Base-by-base conservation (phyloP, 371 early-diverging fungal genomes). In the Syncephalastrum sp. region DNA sequence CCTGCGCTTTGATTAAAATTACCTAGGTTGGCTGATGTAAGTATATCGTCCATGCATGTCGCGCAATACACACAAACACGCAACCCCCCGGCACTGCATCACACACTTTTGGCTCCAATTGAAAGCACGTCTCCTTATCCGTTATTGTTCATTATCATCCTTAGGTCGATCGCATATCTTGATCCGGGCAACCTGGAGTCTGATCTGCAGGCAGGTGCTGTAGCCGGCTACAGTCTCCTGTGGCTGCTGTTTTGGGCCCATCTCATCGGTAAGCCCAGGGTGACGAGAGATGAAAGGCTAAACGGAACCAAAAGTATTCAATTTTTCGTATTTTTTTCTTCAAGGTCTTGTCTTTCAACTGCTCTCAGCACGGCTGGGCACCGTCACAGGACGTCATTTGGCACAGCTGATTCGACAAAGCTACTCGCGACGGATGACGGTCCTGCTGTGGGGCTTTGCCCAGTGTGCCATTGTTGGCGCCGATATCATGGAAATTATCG, bases 171-270 rank as follows among this genome's bases (percentile, higher is more conserved):
- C 55, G 90, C 88, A 8, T 84, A 86, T 56, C 70, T 90, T 13
- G 90, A 90, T 65, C 89, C 89, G 2, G 90, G 90, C 5, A 90
- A 89, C 57, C 69, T 87, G 2, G 89, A 87, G 57, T 85, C 86
- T 15, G 89, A 90, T 70, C 65, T 89, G 5, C 87, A 88, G 63
- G 76, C 83, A 33, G 89, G 88, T 15, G 77, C 88, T 15, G 55
- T 80, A 7, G 84, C 87, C 41, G 86, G 87, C 1, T 87, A 86
- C 63, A 70, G 71, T 45, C 75, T 87, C 47, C 68, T 90, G 16
- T 87, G 84, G 85, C 59, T 89, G 47, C 56, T 90, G 47, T 73
- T 90, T 42, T 75, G 86, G 61, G 76, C 88, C 12, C 86, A 87
- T 65, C 65, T 78, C 1, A 71, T 69, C 17, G 78, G 77, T 71